phyloP scores from a whole-genome alignment of 2,329 filamentous ascomycete genomes.

The Myotisia sp. region DNA sequence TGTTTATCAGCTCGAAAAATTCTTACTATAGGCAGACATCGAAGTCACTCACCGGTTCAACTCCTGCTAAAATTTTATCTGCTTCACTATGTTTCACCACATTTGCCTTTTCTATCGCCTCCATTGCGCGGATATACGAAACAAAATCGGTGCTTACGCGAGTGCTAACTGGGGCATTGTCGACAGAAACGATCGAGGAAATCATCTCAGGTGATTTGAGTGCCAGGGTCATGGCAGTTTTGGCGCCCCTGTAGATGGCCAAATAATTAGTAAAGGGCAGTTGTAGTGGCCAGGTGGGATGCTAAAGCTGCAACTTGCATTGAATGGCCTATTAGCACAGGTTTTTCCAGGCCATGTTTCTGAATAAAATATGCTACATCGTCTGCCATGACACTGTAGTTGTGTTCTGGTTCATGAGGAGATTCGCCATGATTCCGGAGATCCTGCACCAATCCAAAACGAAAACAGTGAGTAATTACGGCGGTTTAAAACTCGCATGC shows the following conservation, averaged over 20 bases:
- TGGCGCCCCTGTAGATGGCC: slow-evolving; percentile 54
- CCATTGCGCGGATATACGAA: slow-evolving; percentile 51
- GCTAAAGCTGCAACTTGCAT: slow-evolving; percentile 44
- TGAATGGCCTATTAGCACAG: slow-evolving; percentile 72
- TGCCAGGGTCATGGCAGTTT: slow-evolving; percentile 72
- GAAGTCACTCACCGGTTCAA: slow-evolving; percentile 53
- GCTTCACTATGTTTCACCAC: slow-evolving; percentile 62
- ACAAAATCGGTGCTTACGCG: slow-evolving; percentile 56
- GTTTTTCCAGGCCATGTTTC: slow-evolving; percentile 45
- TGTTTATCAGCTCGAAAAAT: slow-evolving; percentile 9
- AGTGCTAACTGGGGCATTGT: slow-evolving; percentile 75
- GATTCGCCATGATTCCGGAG: slow-evolving; percentile 86
- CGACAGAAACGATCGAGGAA: slow-evolving; percentile 58
- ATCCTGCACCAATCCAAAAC: slow-evolving; percentile 40
- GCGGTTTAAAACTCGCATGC: background rate
- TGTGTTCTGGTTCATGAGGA: slow-evolving; percentile 56
- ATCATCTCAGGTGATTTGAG: slow-evolving; percentile 52
- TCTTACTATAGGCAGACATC: too few species aligned
- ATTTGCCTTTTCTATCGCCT: slow-evolving; percentile 54
- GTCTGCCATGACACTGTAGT: slow-evolving; percentile 63
- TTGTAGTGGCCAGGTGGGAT: background rate
- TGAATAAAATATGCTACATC: slow-evolving; percentile 67
- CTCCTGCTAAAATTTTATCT: slow-evolving; percentile 60
- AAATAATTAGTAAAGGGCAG: slow-evolving; percentile 1
- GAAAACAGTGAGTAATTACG: slow-evolving; percentile 1